Evolutionary conservation across 2,329 filamentous ascomycete genomes (phyloP).

Genomic region (Hymenotorrendiella dingleyae): DNA sequence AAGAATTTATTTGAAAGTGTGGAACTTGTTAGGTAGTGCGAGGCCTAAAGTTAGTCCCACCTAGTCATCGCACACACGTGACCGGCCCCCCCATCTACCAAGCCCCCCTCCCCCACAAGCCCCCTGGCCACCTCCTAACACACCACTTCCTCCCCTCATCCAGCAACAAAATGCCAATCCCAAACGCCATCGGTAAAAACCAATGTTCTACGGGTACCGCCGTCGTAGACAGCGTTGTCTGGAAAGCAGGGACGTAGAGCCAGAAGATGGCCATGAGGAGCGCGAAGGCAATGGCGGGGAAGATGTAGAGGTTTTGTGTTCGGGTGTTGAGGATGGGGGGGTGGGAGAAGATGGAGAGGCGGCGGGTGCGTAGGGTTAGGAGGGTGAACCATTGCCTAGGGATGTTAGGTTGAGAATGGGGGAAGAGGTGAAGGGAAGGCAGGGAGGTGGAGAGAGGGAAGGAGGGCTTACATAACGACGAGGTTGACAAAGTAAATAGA

Average conservation of each 20-base stretch:
- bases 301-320: constrained; percentile 62
- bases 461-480: constrained; percentile 60
- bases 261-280: constrained; percentile 65
- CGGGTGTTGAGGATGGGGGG: constrained; percentile 58
- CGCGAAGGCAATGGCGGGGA: constrained; percentile 65
- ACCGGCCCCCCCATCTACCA: constrained; percentile 44
- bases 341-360: constrained; percentile 65
- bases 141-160: constrained; percentile 62
- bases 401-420: neutral
- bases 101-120: constrained; percentile 52
- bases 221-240: constrained; percentile 54
- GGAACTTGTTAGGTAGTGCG: too few relatives aligned
- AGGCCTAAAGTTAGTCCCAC: too few relatives aligned
- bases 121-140: constrained; percentile 53
- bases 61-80: too few relatives aligned
- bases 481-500: constrained; percentile 73
- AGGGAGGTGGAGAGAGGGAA: neutral
- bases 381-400: constrained; percentile 67
- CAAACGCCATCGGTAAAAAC: constrained; percentile 71
- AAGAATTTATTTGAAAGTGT: too few relatives aligned
- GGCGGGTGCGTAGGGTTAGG: constrained; percentile 59
- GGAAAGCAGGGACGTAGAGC: constrained; percentile 61
- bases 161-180: constrained; percentile 54
- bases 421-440: neutral
- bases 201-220: constrained; percentile 65